phyloP scores from a whole-genome alignment of 176 grass and related monocot species.

The Alopecurus myosuroides region DNA sequence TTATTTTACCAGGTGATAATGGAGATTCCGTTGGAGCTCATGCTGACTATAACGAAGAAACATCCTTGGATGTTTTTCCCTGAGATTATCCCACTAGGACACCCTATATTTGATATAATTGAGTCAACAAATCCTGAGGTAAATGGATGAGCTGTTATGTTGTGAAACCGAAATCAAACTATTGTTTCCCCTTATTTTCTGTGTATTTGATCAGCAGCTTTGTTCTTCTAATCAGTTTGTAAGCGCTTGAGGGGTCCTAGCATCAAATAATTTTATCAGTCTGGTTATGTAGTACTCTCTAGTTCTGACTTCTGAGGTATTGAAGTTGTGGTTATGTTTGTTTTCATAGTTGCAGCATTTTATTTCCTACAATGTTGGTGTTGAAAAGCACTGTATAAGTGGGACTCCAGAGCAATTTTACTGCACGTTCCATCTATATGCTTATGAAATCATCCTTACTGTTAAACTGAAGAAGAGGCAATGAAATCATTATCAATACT shows the following conservation, averaged over 20 bases:
- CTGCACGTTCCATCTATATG: neutral
- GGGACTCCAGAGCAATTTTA: neutral
- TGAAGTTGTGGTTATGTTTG: neutral
- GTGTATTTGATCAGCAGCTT: neutral
- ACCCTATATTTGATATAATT: conserved; percentile 92
- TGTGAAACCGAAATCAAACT: neutral
- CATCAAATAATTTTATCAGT: neutral
- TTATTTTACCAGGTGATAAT: conserved; percentile 72
- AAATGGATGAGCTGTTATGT: conserved; percentile 22
- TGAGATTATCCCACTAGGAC: conserved; percentile 78
- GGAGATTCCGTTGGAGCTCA: conserved; percentile 85
- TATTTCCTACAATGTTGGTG: neutral
- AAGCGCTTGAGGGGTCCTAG: neutral
- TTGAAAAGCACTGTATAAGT: neutral
- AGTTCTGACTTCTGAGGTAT: neutral
- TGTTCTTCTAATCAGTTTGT: neutral
- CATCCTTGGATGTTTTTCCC: conserved; percentile 98
- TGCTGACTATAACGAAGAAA: conserved; percentile 90
- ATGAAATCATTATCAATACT: neutral
- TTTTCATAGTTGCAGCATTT: neutral
- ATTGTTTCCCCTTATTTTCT: neutral
- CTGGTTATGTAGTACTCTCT: neutral
- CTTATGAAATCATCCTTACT: neutral
- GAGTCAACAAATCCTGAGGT: conserved; percentile 96
- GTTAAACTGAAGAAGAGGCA: neutral